Evolutionary conservation across 2,329 filamentous ascomycete species (phyloP), one percentile per base, ranked within the genome.

Genomic region (Curvularia spicifera): DNA sequence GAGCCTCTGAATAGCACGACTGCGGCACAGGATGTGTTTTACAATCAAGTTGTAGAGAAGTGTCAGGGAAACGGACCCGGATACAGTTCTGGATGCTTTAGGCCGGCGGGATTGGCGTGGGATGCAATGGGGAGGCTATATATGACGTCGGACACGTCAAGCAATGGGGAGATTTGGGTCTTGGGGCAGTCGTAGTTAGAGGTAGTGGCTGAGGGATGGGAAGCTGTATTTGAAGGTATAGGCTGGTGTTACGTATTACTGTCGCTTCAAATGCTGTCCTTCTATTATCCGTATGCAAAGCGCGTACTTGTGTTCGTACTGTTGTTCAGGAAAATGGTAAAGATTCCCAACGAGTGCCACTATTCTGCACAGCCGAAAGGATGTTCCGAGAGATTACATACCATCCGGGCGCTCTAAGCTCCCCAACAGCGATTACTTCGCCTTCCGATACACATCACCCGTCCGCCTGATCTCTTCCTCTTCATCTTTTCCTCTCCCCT

Each of bases 41-140:
- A 76, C 56, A 89, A 88, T 64, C 68, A 77, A 2, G 80, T 87
- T 61, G 77, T 82, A 4, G 73, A 75, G 31, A 76, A 71, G 5
- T 89, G 87, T 60, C 83, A 83, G 0, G 78, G 78, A 28, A 67
- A 68, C 47, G 72, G 72, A 22, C 72, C 72, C 12, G 56, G 57
- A 6, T 67, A 67, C 18, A 71, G 69, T 56, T 68, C 66, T 1
- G 73, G 74, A 1, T 90, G 87, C 75, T 87, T 90, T 74, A 80
- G 87, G 20, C 87, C 87, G 37, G 85, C 85, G 0, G 85, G 86
- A 1, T 74, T 90, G 26, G 77, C 75, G 1, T 81, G 76, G 61
- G 79, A 82, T 71, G 64, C 65, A 7, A 64, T 79, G 45, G 84
- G 81, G 4, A 77, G 87, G 9, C 74, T 90, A 15, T 90, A 83